Evolutionary conservation across 2,329 filamentous ascomycete species (phyloP).

Genomic region (Botrytis fragariae): DNA sequence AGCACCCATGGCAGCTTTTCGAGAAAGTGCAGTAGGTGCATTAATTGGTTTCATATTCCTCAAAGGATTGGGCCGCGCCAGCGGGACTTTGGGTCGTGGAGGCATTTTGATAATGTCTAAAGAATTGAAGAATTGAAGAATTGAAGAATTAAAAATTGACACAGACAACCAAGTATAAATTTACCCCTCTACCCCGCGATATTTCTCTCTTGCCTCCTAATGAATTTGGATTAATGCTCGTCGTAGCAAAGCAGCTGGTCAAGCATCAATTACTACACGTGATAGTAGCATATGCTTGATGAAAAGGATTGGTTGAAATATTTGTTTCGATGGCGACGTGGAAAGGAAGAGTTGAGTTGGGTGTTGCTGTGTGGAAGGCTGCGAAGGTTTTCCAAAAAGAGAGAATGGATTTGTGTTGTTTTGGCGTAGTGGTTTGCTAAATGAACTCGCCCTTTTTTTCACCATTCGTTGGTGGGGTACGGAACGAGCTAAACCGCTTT

Average conservation of each 20-base stretch:
- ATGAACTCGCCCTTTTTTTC: conserved; percentile 2
- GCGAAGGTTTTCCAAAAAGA: not conserved
- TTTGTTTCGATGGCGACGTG: not conserved
- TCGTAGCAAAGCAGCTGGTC: not conserved
- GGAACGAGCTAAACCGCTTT: not conserved
- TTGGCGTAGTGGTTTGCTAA: conserved; percentile 11
- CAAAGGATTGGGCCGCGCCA: conserved; percentile 27
- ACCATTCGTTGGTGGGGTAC: not conserved
- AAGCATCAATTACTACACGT: conserved; percentile 11
- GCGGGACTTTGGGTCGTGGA: conserved; percentile 11
- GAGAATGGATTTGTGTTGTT: not conserved
- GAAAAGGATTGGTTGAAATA: conserved; percentile 11
- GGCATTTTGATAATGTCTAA: not conserved
- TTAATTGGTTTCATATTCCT: conserved; percentile 27
- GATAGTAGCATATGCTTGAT: conserved; percentile 10
- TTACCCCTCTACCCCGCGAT: conserved; percentile 24
- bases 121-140: not conserved
- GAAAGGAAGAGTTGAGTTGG: conserved; percentile 6
- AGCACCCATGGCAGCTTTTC: conserved; percentile 26
- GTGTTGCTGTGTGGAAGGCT: not conserved
- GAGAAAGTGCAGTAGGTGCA: conserved; percentile 27
- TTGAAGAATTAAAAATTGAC: conserved; percentile 9
- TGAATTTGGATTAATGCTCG: not conserved
- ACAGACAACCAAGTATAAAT: not conserved
- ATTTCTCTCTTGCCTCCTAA: too few species aligned